phyloP scores from a whole-genome alignment of 768 basidiomycete genomes.

The Tubosaeta sp. region DNA sequence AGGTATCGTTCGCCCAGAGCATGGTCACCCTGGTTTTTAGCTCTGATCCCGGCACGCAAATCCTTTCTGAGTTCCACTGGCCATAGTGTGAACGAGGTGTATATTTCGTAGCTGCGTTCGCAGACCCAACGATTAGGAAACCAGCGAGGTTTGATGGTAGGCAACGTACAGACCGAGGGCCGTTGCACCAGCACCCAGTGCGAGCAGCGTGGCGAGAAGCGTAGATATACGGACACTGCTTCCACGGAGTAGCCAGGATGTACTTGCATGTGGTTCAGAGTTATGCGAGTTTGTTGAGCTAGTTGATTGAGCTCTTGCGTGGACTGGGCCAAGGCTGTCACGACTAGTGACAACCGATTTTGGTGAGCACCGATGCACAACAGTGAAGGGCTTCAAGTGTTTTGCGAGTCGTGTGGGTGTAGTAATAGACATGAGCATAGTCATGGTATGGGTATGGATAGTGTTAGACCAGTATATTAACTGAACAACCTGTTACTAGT shows the following conservation, averaged over 20 bases:
- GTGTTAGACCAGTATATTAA: no score
- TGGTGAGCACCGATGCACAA: background rate
- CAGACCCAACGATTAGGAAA: background rate
- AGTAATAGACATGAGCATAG: conserved; percentile 1
- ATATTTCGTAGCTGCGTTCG: conserved; percentile 48
- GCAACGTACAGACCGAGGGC: conserved; percentile 40
- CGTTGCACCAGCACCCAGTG: conserved; percentile 37
- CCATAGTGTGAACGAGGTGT: conserved; percentile 58
- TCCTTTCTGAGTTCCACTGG: conserved; percentile 59
- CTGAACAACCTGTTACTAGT: no score
- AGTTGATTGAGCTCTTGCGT: conserved; percentile 10
- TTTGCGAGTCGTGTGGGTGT: conserved; percentile 3
- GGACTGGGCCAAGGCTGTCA: background rate
- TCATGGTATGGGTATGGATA: no score
- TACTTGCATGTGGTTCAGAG: background rate
- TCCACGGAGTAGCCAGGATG: conserved; percentile 7
- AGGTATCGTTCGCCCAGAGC: conserved; percentile 50
- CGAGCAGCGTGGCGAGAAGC: conserved; percentile 36
- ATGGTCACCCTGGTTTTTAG: conserved; percentile 55
- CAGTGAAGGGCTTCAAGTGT: background rate
- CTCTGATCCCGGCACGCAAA: conserved; percentile 60
- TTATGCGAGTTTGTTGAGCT: conserved; percentile 3
- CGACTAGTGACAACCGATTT: background rate
- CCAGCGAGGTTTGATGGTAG: background rate
- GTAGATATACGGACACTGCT: conserved; percentile 34